phyloP scores from a whole-genome alignment of 371 early-diverging fungal genomes.

The Syncephalis plumigaleata region DNA sequence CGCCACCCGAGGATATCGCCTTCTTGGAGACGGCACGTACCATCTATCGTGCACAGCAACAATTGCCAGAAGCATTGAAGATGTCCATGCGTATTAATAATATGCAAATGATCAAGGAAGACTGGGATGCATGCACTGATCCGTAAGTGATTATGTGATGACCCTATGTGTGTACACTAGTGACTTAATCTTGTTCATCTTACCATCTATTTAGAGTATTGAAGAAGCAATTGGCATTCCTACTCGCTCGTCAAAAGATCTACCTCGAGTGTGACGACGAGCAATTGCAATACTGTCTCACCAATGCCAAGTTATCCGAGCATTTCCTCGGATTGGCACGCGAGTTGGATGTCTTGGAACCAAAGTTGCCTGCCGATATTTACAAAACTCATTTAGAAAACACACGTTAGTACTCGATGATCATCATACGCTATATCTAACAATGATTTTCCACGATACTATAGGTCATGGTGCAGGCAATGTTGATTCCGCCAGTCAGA shows the following conservation, averaged over 20 bases:
- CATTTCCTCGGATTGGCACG: constrained; percentile 76
- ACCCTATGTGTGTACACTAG: neutral
- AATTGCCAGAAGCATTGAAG: constrained; percentile 66
- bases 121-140: constrained; percentile 73
- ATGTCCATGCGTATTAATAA: constrained; percentile 75
- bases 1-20: constrained; percentile 75
- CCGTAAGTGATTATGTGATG: constrained; percentile 28
- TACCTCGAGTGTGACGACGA: constrained; percentile 62
- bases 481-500: constrained; percentile 88
- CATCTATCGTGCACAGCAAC: constrained; percentile 72
- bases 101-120: constrained; percentile 61
- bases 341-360: constrained; percentile 86
- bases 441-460: constrained; percentile 6
- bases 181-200: neutral
- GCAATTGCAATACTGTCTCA: constrained; percentile 67
- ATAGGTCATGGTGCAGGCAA: constrained; percentile 21
- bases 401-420: constrained; percentile 19
- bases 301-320: constrained; percentile 70
- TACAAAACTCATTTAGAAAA: constrained; percentile 94
- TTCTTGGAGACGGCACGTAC: constrained; percentile 73
- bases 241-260: constrained; percentile 83
- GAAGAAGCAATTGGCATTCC: constrained; percentile 89
- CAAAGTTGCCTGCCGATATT: constrained; percentile 93
- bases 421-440: no score
- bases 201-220: constrained; percentile 19